These are phyloP conservation scores for Excoecaria cochinchinensis DNA, from an alignment of 345 rosid species.

Conservation along the genomic window DNA sequence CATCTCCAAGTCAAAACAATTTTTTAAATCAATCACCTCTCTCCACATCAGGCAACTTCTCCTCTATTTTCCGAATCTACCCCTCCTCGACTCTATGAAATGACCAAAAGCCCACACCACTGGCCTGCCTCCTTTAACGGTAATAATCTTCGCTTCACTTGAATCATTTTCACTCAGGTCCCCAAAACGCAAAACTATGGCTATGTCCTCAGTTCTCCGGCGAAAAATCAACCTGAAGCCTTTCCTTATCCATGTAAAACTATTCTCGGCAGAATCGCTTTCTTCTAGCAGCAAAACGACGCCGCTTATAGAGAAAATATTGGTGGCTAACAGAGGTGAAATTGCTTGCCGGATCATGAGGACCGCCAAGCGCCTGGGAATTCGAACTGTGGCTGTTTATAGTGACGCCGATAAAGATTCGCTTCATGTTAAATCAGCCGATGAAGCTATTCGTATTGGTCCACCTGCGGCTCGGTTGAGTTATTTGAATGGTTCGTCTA, in stretches of 20 bases:
- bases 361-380: conserved; percentile 78
- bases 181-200: conserved; percentile 29
- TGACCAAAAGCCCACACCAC: neutral
- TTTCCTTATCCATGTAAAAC: conserved; percentile 33
- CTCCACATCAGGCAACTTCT: neutral
- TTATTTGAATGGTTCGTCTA: conserved; percentile 57
- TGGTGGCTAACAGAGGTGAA: conserved; percentile 85
- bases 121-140: neutral
- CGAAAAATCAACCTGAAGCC: conserved; percentile 38
- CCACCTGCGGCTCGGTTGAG: conserved; percentile 87
- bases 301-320: conserved; percentile 62
- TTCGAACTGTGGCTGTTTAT: conserved; percentile 80
- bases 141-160: neutral
- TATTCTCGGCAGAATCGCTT: conserved; percentile 29
- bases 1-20: neutral
- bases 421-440: conserved; percentile 86
- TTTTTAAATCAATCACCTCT: neutral
- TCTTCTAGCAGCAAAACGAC: conserved; percentile 10
- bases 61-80: neutral
- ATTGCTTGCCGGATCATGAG: conserved; percentile 80
- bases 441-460: conserved; percentile 75
- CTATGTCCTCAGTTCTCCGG: conserved; percentile 52
- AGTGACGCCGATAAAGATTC: conserved; percentile 82
- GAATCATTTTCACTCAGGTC: neutral
- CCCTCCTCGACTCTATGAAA: neutral